Conservation (phyloP, 306 rosid genomes). For the Malus sylvestris region DNA sequence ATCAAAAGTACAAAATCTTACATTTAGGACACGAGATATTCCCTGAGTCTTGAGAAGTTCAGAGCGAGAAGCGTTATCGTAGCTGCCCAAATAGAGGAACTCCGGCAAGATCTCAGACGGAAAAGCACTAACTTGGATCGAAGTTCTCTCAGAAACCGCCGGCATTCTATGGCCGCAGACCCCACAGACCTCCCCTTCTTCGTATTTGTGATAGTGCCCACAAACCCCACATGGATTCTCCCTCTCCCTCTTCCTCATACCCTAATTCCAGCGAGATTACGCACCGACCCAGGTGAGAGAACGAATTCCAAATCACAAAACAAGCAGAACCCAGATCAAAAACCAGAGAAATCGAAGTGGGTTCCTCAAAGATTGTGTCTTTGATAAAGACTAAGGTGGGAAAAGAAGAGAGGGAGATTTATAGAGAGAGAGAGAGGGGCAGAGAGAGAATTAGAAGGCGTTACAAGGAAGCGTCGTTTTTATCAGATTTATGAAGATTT, state of each 20-base stretch:
- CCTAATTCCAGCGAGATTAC: constrained; percentile 1
- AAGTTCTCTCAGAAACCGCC: constrained; percentile 56
- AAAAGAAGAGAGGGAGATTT: neutral
- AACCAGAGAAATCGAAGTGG: constrained; percentile 2
- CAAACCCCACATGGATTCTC: constrained; percentile 98
- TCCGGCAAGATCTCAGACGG: constrained; percentile 87
- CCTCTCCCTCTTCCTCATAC: constrained; percentile 96
- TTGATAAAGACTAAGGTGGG: constrained; percentile 1
- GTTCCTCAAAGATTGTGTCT: constrained; percentile 1
- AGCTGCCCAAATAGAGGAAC: constrained; percentile 88
- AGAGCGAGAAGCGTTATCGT: constrained; percentile 94
- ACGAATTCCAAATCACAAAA: constrained; percentile 12
- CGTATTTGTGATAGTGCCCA: constrained; percentile 95
- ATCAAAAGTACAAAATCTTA: constrained; percentile 21
- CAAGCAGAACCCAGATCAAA: constrained; percentile 34
- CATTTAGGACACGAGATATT: constrained; percentile 87
- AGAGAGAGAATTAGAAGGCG: neutral
- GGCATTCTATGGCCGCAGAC: constrained; percentile 92
- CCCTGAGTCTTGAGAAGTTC: constrained; percentile 98
- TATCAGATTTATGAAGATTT: constrained; percentile 3
- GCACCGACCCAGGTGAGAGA: constrained; percentile 35
- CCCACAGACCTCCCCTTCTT: constrained; percentile 97
- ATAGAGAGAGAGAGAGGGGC: neutral
- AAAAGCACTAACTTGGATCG: constrained; percentile 77
- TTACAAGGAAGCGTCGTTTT: constrained; percentile 18